Evolutionary conservation across 768 basidiomycete genomes (phyloP), one percentile per base, ranked within the genome.

Genomic region (Agaricus bisporus): DNA sequence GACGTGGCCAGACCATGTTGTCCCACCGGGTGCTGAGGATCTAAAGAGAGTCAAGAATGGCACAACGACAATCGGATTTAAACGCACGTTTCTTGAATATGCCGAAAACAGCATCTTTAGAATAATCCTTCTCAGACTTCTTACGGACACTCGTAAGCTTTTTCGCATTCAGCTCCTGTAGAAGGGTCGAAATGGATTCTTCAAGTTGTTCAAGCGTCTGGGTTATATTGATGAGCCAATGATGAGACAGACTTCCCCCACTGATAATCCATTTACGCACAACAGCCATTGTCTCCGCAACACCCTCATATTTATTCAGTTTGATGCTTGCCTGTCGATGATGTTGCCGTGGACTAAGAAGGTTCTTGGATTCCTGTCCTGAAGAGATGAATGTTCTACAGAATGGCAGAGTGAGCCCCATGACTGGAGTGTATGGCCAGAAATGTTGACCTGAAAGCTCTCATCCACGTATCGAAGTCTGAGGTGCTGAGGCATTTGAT

Each of bases 381-480:
- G 70, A 61, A n/a, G 76, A 73, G 58, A 83, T 78, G 59, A 88
- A 87, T 62, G 77, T 82, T 67, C 88, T 91, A 62, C 48, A 45
- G 39, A 56, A 45, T 41, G 18, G 47, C 67, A 43, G 45, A 18
- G 59, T 62, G 55, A 60, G 51, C 45, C 17, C 32, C 38, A 41
- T 49, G 52, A 49, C 47, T 28, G 51, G 32, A 11, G 2, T 53
- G 35, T 29, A 29, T 51, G 39, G 54, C 20, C 35, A 51, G 14
- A 54, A 26, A 46, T 54, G 26, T 51, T 67, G 60, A 86, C 88
- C 89, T 83, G 63, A 91, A 80, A 25, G 85, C 83, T 22, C 71
- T 58, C 79, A 88, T 86, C 90, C 90, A 92, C 45, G 63, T 69
- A 46, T 82, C 70, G 58, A 89, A 91, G 61, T 92, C 90, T 8